Base-by-base conservation (phyloP, 2,329 filamentous ascomycete species). In the Chaetomium globosum region DNA sequence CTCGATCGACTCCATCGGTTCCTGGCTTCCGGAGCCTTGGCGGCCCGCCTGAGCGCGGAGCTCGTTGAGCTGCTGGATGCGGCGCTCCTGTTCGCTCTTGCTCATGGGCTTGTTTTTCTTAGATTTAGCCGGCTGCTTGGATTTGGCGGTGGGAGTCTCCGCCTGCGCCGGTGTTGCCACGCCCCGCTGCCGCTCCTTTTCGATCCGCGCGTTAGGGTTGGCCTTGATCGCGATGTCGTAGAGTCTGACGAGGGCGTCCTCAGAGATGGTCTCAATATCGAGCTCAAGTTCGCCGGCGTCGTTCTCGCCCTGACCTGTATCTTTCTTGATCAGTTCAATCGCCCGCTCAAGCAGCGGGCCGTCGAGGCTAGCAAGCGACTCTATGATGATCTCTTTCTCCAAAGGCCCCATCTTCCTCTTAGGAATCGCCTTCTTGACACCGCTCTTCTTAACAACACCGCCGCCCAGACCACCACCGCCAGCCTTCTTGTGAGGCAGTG, bases 351-450 rank as follows among this genome's bases (percentile, higher is more conserved):
- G 89, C 70, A 92, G 88, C n/a, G 83, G 82, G 58, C 90, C 89
- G 21, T 93, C 88, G 64, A 98, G 86, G 68, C 89, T 88, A 72
- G 89, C 90, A 69, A 97, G 95, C 16, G 91, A 90, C 65, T 89
- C 89, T 1, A 92, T 94, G 65, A 99, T 96, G 70, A 93, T 87
- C 65, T 95, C 92, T 81, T 98, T 98, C 78, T 99, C 93, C 3
- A 89, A 83, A 65, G 87, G 89, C 53, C 92, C 87, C 73, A 91
- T 85, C 61, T 84, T 84, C n/a, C 83, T 80, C 72, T 86, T 88
- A 13, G 76, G 72, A 9, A 71, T 67, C 0, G 77, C 73, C 74
- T 85, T 86, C 72, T 82, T 83, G 65, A 69, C 71, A 21, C 75
- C 73, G 21, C 74, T 71, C 66, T 74, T 75, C 63, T 72, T 86